These are phyloP conservation scores for Cicer bijugum DNA, from an alignment of 306 rosid genomes.

Conservation along the genomic window DNA sequence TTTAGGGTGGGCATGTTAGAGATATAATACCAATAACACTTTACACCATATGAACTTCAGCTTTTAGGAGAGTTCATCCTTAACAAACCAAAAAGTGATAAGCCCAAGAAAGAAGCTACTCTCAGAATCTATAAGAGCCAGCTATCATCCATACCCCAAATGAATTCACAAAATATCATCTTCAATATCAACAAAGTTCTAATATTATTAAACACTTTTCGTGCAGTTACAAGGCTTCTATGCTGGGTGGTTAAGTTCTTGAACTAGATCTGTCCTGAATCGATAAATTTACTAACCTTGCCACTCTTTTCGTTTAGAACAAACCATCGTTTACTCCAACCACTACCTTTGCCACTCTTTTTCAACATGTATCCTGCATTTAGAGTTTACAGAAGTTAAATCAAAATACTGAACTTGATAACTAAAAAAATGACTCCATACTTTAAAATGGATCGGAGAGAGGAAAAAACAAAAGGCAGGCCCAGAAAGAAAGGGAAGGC, in stretches of 20 bases:
- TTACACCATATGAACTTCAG: no score
- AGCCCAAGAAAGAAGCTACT: no score
- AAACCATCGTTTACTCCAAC: conserved; percentile 67
- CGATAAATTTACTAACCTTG: conserved; percentile 55
- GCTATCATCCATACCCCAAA: conserved; percentile 19
- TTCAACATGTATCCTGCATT: conserved; percentile 60
- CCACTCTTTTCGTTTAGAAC: conserved; percentile 65
- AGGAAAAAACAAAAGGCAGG: background rate
- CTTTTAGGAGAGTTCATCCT: no score
- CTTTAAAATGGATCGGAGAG: conserved; percentile 25
- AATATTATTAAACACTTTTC: conserved; percentile 12
- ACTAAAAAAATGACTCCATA: conserved; percentile 26
- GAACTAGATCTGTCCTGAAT: conserved; percentile 19
- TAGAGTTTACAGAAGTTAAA: conserved; percentile 39
- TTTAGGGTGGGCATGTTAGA: no score
- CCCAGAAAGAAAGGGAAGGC: conserved; percentile 22
- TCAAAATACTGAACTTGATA: conserved; percentile 29
- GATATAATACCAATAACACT: no score
- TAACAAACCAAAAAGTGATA: no score
- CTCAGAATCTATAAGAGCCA: background rate
- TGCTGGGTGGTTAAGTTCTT: conserved; percentile 15
- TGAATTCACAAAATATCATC: conserved; percentile 22
- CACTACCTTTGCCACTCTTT: conserved; percentile 60
- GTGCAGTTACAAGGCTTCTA: conserved; percentile 30
- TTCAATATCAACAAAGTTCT: conserved; percentile 14